phyloP scores from a whole-genome alignment of 139 green algal genomes.

The Nannochloris sp. region DNA sequence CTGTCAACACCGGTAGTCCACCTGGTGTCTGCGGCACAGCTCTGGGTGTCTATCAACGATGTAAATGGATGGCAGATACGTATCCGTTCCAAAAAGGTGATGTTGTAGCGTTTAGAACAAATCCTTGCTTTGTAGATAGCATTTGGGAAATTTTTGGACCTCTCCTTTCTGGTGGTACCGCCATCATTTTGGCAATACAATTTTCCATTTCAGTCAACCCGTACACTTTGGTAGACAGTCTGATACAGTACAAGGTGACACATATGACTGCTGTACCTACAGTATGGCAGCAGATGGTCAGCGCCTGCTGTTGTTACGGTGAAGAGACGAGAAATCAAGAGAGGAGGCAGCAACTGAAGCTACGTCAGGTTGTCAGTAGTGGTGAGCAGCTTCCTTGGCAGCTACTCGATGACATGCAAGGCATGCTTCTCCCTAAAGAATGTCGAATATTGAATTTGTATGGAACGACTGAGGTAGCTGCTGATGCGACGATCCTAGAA shows the following conservation, averaged over 20 bases:
- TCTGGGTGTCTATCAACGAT: constrained; percentile 43
- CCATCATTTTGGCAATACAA: constrained; percentile 6
- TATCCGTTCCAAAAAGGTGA: constrained; percentile 19
- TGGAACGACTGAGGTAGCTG: constrained; percentile 44
- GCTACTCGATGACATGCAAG: constrained; percentile 26
- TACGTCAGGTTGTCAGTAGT: constrained; percentile 42
- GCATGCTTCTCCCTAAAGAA: constrained; percentile 16
- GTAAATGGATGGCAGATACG: constrained; percentile 42
- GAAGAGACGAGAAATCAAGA: constrained; percentile 18
- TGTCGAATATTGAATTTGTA: constrained; percentile 52
- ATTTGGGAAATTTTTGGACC: constrained; percentile 54
- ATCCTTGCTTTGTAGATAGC: constrained; percentile 49
- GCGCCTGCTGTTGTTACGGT: not conserved
- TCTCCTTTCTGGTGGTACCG: constrained; percentile 27
- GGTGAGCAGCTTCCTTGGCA: constrained; percentile 37
- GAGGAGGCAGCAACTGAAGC: too few relatives aligned
- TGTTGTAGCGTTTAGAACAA: constrained; percentile 37
- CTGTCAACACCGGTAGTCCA: constrained; percentile 22
- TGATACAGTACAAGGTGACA: constrained; percentile 32
- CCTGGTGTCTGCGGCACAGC: constrained; percentile 43
- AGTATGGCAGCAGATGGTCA: constrained; percentile 30
- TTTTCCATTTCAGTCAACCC: constrained; percentile 10
- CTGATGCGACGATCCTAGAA: constrained; percentile 29
- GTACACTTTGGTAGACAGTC: constrained; percentile 12
- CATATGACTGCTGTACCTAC: constrained; percentile 40